Conservation (phyloP, 176 grass and related monocot genomes). For the Bonia amplexicaulis region DNA sequence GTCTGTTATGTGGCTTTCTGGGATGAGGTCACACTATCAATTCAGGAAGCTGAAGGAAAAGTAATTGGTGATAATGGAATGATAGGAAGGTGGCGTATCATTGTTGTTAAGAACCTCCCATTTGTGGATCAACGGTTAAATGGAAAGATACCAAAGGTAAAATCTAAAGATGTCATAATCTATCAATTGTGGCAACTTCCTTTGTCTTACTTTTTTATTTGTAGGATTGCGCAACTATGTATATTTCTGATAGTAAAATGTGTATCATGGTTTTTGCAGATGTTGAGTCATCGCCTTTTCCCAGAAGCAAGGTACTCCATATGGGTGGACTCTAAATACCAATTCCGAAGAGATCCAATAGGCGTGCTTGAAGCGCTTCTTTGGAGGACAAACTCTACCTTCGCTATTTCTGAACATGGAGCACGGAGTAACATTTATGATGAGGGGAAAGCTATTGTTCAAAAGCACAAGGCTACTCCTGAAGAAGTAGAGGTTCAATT, state of each 20-base stretch:
- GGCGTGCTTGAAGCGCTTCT: conserved; percentile 77
- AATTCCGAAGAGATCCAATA: conserved; percentile 87
- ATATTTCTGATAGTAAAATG: conserved; percentile 19
- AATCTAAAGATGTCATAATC: background rate
- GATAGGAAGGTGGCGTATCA: conserved; percentile 78
- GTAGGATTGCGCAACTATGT: background rate
- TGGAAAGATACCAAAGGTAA: conserved; percentile 94
- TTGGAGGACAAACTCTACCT: conserved; percentile 81
- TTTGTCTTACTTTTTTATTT: background rate
- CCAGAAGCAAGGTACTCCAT: conserved; percentile 85
- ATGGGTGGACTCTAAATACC: conserved; percentile 99
- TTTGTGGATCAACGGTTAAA: conserved; percentile 94
- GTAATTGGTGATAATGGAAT: conserved; percentile 53
- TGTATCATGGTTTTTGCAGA: conserved; percentile 39
- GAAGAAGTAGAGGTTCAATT: conserved; percentile 91
- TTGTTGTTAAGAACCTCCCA: conserved; percentile 69
- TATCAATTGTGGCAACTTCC: background rate
- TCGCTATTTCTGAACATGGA: conserved; percentile 96
- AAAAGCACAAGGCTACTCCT: conserved; percentile 86
- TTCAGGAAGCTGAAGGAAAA: conserved; percentile 79
- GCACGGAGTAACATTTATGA: conserved; percentile 79
- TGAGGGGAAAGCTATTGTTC: conserved; percentile 79
- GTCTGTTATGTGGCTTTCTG: conserved; percentile 93
- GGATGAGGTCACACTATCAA: conserved; percentile 71
- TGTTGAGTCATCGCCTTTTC: conserved; percentile 92